phyloP scores from a whole-genome alignment of 208 protist species.

The Entamoeba nuttalli region DNA sequence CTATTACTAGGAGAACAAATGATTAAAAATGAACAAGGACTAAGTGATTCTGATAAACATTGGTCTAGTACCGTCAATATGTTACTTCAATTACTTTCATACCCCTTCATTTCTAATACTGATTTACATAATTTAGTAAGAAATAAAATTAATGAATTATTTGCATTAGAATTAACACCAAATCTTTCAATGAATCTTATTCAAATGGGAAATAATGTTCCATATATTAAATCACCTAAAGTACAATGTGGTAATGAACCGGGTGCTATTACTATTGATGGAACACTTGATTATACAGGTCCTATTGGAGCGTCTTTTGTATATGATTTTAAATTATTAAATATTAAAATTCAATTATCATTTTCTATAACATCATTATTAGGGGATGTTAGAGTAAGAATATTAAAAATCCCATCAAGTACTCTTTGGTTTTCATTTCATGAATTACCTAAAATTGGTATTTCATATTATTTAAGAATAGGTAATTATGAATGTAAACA shows the following conservation, averaged over 20 bases:
- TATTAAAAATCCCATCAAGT: background rate
- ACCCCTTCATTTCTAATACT: background rate
- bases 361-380: background rate
- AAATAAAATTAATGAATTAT: background rate
- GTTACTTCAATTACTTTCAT: background rate
- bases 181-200: background rate
- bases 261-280: background rate
- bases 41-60: background rate
- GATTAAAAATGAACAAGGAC: background rate
- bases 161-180: background rate
- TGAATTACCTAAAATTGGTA: background rate
- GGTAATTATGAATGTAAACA: background rate
- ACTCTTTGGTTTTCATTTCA: background rate
- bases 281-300: background rate
- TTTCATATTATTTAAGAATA: background rate
- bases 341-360: background rate
- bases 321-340: background rate
- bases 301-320: background rate
- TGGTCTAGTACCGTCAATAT: background rate
- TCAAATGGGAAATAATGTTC: background rate
- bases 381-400: background rate
- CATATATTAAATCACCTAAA: background rate
- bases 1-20: background rate
- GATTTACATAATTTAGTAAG: background rate
- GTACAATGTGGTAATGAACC: background rate